These are phyloP conservation scores for Plasmodium malariae DNA, from an alignment of 169 alveolate genomes.

Conservation along the genomic window DNA sequence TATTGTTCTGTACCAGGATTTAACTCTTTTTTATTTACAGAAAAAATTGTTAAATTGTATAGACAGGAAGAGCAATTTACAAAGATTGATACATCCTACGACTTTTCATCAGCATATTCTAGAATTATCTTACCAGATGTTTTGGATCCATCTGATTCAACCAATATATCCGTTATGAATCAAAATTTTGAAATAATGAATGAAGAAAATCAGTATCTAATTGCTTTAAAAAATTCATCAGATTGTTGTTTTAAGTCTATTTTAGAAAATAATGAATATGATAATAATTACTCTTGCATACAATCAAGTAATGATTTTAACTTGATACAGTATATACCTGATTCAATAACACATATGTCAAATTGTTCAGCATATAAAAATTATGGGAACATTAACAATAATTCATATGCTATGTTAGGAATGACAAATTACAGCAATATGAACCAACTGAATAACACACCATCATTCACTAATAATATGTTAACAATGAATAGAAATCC, in stretches of 20 bases:
- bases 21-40: slow-evolving; percentile 32
- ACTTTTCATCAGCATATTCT: slow-evolving; percentile 52
- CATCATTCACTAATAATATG: neutral
- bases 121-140: slow-evolving; percentile 15
- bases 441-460: slow-evolving; percentile 2
- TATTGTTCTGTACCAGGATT: slow-evolving; percentile 75
- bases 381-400: slow-evolving; percentile 9
- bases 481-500: neutral
- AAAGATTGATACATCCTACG: slow-evolving; percentile 45
- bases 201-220: slow-evolving; percentile 36
- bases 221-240: slow-evolving; percentile 65
- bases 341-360: slow-evolving; percentile 54
- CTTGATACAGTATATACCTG: slow-evolving; percentile 64
- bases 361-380: neutral
- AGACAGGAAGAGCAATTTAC: slow-evolving; percentile 55
- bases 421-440: neutral
- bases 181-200: slow-evolving; percentile 17
- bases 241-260: slow-evolving; percentile 29
- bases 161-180: neutral
- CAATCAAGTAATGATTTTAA: slow-evolving; percentile 29
- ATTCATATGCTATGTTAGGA: slow-evolving; percentile 6
- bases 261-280: neutral
- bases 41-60: slow-evolving; percentile 40
- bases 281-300: neutral
- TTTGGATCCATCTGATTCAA: neutral